Conservation (phyloP, 202 grass and related monocot species). For the Elaeis oleifera region DNA sequence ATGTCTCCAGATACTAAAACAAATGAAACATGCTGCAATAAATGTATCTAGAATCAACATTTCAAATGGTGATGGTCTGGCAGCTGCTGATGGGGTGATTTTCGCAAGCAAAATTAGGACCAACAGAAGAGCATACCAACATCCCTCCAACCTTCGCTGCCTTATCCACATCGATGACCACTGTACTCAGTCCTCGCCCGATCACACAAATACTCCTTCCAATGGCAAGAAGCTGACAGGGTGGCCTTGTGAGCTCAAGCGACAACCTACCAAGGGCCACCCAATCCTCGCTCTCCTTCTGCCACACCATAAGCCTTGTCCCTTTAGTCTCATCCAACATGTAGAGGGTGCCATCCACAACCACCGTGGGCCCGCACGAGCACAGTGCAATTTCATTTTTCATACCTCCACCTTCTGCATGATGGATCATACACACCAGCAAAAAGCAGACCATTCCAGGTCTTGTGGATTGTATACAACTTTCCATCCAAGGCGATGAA, state of each 20-base stretch:
- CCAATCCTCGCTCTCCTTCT: constrained; percentile 45
- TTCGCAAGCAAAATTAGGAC: constrained; percentile 23
- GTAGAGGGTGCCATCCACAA: constrained; percentile 42
- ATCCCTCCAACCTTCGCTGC: constrained; percentile 26
- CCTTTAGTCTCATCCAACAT: constrained; percentile 47
- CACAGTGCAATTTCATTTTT: constrained; percentile 50
- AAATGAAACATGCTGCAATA: too few relatives aligned
- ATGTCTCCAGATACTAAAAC: too few relatives aligned
- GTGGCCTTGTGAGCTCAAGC: constrained; percentile 35
- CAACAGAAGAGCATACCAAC: constrained; percentile 34
- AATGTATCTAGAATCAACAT: too few relatives aligned
- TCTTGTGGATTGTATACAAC: constrained; percentile 57
- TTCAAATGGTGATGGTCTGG: constrained; percentile 64
- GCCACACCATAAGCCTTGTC: constrained; percentile 49
- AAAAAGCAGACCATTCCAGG: constrained; percentile 42
- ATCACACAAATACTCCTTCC: constrained; percentile 53
- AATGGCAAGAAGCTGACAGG: constrained; percentile 33
- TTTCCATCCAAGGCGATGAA: constrained; percentile 45
- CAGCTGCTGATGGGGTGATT: constrained; percentile 37
- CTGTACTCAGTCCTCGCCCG: constrained; percentile 37
- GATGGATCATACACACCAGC: constrained; percentile 54
- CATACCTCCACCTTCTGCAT: constrained; percentile 36
- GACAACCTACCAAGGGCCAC: constrained; percentile 48
- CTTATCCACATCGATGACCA: constrained; percentile 42
- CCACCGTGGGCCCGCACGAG: constrained; percentile 42